A percentile compares a stretch with the other conserved stretches of the same genome.
phyloP scores from a whole-genome alignment of 2,329 filamentous ascomycete species.

The Botrytis pseudocinerea region DNA sequence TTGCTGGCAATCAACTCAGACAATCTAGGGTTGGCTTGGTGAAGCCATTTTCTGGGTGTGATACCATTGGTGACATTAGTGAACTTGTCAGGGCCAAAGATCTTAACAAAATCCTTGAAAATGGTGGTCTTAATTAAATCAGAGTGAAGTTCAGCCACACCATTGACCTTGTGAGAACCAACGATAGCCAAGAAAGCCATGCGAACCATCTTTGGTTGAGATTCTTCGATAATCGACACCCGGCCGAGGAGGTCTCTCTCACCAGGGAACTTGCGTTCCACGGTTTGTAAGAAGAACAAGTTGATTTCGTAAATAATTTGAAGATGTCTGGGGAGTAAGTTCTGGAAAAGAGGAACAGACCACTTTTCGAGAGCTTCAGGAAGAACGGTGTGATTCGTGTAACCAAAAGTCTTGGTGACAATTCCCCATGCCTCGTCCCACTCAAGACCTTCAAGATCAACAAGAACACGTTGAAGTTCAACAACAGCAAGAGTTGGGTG shows the following conservation, averaged over 20 bases:
- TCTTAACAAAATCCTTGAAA: conserved; percentile 96
- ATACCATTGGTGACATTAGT: conserved; percentile 99
- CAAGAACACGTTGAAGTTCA: conserved; percentile 87
- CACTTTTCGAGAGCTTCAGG: conserved; percentile 98
- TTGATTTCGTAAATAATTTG: conserved; percentile 99
- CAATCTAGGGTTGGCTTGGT: conserved; percentile 92
- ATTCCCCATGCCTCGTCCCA: conserved; percentile 93
- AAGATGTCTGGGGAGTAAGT: conserved; percentile 88
- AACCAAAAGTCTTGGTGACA: conserved; percentile 78
- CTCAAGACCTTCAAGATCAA: conserved; percentile 85
- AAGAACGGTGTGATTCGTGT: conserved; percentile 98
- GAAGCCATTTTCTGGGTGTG: conserved; percentile 91
- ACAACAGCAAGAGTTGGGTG: conserved; percentile 96
- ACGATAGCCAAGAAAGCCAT: conserved; percentile 97
- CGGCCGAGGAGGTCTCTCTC: conserved; percentile 81
- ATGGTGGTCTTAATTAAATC: conserved; percentile 99
- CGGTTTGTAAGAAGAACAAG: conserved; percentile 83
- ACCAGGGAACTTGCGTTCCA: conserved; percentile 87
- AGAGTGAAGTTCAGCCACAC: conserved; percentile 95
- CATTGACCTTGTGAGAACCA: conserved; percentile 98
- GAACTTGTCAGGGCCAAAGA: conserved; percentile 96
- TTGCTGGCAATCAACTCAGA: conserved; percentile 92
- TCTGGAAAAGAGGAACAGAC: conserved; percentile 89
- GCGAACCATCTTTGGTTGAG: conserved; percentile 93
- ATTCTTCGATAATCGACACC: conserved; percentile 98